Evolutionary conservation across 176 grass and related monocot species (phyloP).

Genomic region (Raddia distichophylla): DNA sequence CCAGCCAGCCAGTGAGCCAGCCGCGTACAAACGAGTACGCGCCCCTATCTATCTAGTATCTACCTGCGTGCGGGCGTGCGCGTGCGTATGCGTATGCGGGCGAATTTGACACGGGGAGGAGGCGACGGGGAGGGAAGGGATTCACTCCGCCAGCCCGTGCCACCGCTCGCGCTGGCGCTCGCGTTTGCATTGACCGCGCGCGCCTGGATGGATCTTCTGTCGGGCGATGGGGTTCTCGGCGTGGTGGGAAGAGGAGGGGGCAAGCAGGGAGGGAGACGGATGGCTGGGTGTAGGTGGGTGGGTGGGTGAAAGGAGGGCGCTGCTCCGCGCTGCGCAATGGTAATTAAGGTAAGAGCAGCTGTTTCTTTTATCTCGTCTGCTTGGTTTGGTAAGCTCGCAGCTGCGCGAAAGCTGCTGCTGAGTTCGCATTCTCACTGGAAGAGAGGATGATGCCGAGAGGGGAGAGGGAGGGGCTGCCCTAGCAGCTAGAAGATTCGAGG

Average conservation of each 20-base stretch:
- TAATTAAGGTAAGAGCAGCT: slow-evolving; percentile 21
- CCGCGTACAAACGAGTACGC: slow-evolving; percentile 1
- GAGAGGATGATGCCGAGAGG: no score
- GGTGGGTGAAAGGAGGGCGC: slow-evolving; percentile 5
- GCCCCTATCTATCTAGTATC: neutral
- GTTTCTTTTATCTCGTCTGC: neutral
- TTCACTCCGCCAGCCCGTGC: slow-evolving; percentile 6
- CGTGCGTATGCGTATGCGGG: slow-evolving; percentile 29
- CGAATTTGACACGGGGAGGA: slow-evolving; percentile 21
- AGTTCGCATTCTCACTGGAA: slow-evolving; percentile 18
- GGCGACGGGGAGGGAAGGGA: neutral
- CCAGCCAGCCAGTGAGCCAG: neutral
- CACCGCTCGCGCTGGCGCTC: no score
- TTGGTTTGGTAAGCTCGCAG: slow-evolving; percentile 10
- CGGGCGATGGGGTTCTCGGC: neutral
- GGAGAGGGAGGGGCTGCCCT: slow-evolving; percentile 16
- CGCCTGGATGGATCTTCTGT: neutral
- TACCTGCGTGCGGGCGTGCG: neutral
- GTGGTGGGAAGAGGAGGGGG: slow-evolving; percentile 5
- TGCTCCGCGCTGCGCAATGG: neutral
- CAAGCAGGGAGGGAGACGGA: neutral
- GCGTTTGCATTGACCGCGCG: slow-evolving; percentile 28
- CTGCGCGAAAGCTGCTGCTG: slow-evolving; percentile 33
- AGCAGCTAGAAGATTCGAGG: slow-evolving; percentile 70
- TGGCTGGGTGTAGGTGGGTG: neutral